Evolutionary conservation across 805 yeast genomes (phyloP).

Genomic region (Clavispora phyllophila): DNA sequence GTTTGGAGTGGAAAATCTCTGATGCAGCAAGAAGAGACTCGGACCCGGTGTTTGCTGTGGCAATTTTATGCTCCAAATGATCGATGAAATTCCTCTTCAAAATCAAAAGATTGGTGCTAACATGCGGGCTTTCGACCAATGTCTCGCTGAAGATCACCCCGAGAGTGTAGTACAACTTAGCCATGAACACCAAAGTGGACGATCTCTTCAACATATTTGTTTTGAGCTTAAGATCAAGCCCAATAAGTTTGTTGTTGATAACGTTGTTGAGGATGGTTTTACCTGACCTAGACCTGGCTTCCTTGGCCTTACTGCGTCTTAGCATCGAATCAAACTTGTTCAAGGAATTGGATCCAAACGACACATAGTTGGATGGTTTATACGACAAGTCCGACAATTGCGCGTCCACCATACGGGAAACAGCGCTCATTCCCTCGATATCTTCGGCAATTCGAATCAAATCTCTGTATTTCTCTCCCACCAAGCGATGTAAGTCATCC

Average conservation of each 20-base stretch:
- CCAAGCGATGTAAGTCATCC: constrained; percentile 31
- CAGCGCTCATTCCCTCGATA: constrained; percentile 27
- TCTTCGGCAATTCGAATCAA: constrained; percentile 41
- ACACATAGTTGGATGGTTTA: constrained; percentile 22
- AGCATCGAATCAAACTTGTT: constrained; percentile 18
- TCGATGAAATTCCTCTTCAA: constrained; percentile 21
- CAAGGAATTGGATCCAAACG: constrained; percentile 17
- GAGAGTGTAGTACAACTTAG: constrained; percentile 31
- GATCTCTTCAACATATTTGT: constrained; percentile 17
- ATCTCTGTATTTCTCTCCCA: constrained; percentile 39
- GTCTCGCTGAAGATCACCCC: constrained; percentile 19
- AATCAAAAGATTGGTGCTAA: constrained; percentile 11
- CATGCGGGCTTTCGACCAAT: constrained; percentile 9
- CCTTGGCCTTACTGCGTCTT: constrained; percentile 14
- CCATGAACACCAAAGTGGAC: constrained; percentile 24
- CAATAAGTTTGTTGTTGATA: constrained; percentile 24
- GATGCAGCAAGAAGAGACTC: background rate
- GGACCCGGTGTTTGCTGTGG: constrained; percentile 12
- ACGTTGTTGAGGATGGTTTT: constrained; percentile 24
- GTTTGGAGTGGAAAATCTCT: background rate
- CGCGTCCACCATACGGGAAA: constrained; percentile 19
- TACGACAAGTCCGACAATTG: constrained; percentile 30
- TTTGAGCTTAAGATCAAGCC: constrained; percentile 25
- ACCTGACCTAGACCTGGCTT: constrained; percentile 17
- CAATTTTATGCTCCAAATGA: constrained; percentile 23